phyloP scores from a whole-genome alignment of 192 early-diverging fungal genomes.

The Helicostylum pulchrum region DNA sequence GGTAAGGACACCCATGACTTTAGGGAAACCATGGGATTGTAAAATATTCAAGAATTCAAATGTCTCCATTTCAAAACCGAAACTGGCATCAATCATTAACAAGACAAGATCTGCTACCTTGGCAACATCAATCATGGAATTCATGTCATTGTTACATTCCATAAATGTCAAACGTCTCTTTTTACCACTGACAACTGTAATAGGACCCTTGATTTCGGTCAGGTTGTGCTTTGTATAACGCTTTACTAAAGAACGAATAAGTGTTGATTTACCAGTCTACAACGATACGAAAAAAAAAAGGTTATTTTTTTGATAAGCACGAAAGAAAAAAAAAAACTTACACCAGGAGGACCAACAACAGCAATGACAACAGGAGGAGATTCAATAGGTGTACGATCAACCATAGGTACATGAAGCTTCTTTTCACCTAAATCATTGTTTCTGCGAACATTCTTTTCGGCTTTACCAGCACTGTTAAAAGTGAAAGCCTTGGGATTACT shows the following conservation, averaged over 20 bases:
- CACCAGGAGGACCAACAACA: slow-evolving; percentile 92
- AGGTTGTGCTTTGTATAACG: slow-evolving; percentile 93
- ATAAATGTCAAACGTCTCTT: slow-evolving; percentile 94
- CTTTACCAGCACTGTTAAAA: slow-evolving; percentile 66
- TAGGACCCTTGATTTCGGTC: slow-evolving; percentile 88
- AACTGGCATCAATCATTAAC: slow-evolving; percentile 93
- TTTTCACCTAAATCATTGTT: slow-evolving; percentile 86
- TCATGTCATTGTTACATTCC: slow-evolving; percentile 95
- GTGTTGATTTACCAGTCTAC: slow-evolving; percentile 93
- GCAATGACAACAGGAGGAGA: slow-evolving; percentile 92
- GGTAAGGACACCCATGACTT: slow-evolving; percentile 97
- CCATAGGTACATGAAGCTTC: slow-evolving; percentile 92
- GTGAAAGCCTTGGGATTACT: slow-evolving; percentile 89
- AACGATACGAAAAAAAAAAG: slow-evolving; percentile 9
- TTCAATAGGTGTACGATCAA: slow-evolving; percentile 87
- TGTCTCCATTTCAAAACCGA: slow-evolving; percentile 99
- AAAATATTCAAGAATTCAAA: slow-evolving; percentile 98
- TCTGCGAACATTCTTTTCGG: slow-evolving; percentile 75
- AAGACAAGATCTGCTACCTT: slow-evolving; percentile 97
- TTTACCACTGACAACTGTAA: slow-evolving; percentile 96
- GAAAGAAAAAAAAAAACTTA: slow-evolving; percentile 36
- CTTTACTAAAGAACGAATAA: slow-evolving; percentile 94
- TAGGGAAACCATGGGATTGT: slow-evolving; percentile 96
- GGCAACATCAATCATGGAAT: slow-evolving; percentile 95
- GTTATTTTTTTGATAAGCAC: too few relatives aligned